phyloP scores from a whole-genome alignment of 2,329 filamentous ascomycete genomes.

The Fusarium ramigenum region DNA sequence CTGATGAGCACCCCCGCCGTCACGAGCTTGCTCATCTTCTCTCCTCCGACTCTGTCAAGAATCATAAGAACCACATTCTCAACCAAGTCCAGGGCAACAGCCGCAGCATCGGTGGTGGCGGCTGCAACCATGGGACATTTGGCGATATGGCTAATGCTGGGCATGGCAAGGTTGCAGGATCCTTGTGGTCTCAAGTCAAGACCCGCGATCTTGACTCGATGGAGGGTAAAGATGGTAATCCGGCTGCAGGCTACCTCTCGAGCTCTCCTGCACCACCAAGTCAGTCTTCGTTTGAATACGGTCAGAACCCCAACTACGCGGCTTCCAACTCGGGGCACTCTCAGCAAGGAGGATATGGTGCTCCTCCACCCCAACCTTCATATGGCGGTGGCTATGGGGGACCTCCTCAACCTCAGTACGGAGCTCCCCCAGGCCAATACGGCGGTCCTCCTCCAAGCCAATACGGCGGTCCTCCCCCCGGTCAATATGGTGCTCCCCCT shows the following conservation, averaged over 20 bases:
- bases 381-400: slow-evolving; percentile 47
- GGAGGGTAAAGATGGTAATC: slow-evolving; percentile 57
- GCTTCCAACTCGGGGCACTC: slow-evolving; percentile 35
- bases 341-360: slow-evolving; percentile 38
- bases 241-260: slow-evolving; percentile 50
- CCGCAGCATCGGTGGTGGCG: slow-evolving; percentile 41
- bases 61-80: slow-evolving; percentile 80
- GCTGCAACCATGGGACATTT: slow-evolving; percentile 55
- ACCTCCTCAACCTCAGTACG: slow-evolving; percentile 44
- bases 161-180: slow-evolving; percentile 67
- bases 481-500: slow-evolving; percentile 44
- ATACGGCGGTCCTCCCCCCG: slow-evolving; percentile 43
- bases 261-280: slow-evolving; percentile 50
- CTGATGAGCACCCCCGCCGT: slow-evolving; percentile 72
- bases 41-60: slow-evolving; percentile 82
- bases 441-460: slow-evolving; percentile 43
- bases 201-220: slow-evolving; percentile 66
- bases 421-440: slow-evolving; percentile 43
- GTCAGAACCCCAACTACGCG: slow-evolving; percentile 48
- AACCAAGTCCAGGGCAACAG: slow-evolving; percentile 43
- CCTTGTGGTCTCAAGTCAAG: slow-evolving; percentile 69
- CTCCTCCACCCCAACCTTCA: slow-evolving; percentile 48
- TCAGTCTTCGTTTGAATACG: slow-evolving; percentile 54
- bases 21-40: slow-evolving; percentile 78
- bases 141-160: slow-evolving; percentile 56